Evolutionary conservation across 305 asterid genomes (phyloP).

Genomic region (Fraxinus baroniana): DNA sequence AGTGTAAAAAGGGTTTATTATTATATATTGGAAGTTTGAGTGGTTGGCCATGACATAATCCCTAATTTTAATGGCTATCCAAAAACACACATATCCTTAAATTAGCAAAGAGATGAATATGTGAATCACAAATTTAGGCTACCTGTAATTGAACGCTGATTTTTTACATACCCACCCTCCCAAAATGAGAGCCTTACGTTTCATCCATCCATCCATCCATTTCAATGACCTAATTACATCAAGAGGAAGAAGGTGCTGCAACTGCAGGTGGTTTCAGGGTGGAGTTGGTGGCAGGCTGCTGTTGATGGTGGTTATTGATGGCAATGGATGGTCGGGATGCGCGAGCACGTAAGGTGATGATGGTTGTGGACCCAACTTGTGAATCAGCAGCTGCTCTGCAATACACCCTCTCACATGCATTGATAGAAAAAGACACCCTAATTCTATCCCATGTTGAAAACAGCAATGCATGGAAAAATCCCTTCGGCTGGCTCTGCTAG

Average conservation of each 20-base stretch:
- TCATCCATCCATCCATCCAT: slow-evolving; percentile 5
- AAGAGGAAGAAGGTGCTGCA: not conserved
- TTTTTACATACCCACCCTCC: not conserved
- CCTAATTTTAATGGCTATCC: slow-evolving; percentile 16
- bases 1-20: not conserved
- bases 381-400: slow-evolving; percentile 71
- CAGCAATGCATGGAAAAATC: slow-evolving; percentile 55
- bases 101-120: slow-evolving; percentile 19
- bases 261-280: slow-evolving; percentile 18
- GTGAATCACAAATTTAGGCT: slow-evolving; percentile 20
- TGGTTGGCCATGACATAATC: slow-evolving; percentile 22
- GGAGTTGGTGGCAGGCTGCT: slow-evolving; percentile 14
- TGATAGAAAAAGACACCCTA: slow-evolving; percentile 50
- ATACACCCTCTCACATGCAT: slow-evolving; percentile 58
- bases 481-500: slow-evolving; percentile 28
- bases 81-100: slow-evolving; percentile 23
- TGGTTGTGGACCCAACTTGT: slow-evolving; percentile 69
- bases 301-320: slow-evolving; percentile 26
- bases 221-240: slow-evolving; percentile 5
- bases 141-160: not conserved
- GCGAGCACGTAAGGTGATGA: slow-evolving; percentile 54
- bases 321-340: slow-evolving; percentile 38
- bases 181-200: slow-evolving; percentile 29
- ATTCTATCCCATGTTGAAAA: slow-evolving; percentile 53
- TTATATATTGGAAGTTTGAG: not conserved